Evolutionary conservation across 2,329 filamentous ascomycete genomes (phyloP).

Genomic region (Coniochaeta hoffmannii): DNA sequence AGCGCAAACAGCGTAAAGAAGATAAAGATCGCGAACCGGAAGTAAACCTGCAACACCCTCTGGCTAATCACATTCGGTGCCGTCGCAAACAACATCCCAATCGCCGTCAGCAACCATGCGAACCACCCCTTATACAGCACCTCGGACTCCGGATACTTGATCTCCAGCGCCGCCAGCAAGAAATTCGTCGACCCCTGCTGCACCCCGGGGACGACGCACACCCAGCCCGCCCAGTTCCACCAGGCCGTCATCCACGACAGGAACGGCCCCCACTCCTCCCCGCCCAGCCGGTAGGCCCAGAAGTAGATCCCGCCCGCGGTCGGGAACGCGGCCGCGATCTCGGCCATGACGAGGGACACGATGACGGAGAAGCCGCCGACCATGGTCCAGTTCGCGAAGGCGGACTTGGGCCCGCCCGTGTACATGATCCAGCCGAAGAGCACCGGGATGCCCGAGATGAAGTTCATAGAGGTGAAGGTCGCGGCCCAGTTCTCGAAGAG

Average conservation of each 20-base stretch:
- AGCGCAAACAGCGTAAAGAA: conserved; percentile 26
- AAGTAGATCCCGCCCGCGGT: conserved; percentile 31
- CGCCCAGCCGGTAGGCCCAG: conserved; percentile 28
- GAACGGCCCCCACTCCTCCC: conserved; percentile 26
- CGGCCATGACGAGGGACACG: conserved; percentile 28
- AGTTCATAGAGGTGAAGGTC: conserved; percentile 30
- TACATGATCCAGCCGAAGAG: conserved; percentile 31
- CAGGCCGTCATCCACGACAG: conserved; percentile 32
- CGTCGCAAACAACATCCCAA: conserved; percentile 28
- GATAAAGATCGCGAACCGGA: conserved; percentile 27
- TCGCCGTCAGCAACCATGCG: conserved; percentile 25
- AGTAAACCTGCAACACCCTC: conserved; percentile 24
- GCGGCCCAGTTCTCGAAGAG: conserved; percentile 29
- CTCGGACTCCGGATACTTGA: conserved; percentile 24
- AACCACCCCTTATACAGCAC: conserved; percentile 28
- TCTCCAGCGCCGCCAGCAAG: conserved; percentile 28
- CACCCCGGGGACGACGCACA: conserved; percentile 28
- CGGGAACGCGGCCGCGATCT: conserved; percentile 27
- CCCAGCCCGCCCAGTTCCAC: conserved; percentile 30
- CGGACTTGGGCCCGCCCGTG: conserved; percentile 27
- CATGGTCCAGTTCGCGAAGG: conserved; percentile 31
- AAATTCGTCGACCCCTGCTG: conserved; percentile 32
- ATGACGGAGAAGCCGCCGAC: conserved; percentile 25
- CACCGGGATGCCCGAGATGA: conserved; percentile 28
- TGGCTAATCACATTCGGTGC: conserved; percentile 26